Evolutionary conservation across 208 protist genomes (phyloP).

Genomic region (Phytomonas francai): DNA sequence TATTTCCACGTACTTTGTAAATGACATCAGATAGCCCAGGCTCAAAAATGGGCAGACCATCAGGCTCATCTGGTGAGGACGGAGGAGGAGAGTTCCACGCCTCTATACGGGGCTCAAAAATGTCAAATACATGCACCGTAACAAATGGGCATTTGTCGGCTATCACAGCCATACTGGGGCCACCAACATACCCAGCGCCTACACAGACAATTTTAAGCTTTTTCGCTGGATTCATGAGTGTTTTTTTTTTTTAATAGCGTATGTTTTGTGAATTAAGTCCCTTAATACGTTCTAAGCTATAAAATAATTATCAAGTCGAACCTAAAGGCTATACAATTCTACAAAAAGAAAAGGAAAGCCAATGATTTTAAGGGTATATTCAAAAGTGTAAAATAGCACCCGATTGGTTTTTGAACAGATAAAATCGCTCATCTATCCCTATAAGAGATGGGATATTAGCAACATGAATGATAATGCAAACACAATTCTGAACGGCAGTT

Average conservation of each 20-base stretch:
- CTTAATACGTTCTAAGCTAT: neutral
- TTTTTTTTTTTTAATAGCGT: neutral
- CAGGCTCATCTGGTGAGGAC: constrained; percentile 12
- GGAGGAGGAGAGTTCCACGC: constrained; percentile 87
- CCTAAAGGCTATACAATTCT: neutral
- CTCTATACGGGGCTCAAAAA: constrained; percentile 83
- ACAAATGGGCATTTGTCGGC: constrained; percentile 90
- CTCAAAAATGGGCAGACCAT: constrained; percentile 91
- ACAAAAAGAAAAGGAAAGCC: neutral
- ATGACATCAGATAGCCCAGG: constrained; percentile 92
- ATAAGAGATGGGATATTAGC: neutral
- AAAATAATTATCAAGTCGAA: neutral
- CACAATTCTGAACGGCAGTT: neutral
- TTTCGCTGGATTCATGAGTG: neutral
- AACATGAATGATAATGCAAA: neutral
- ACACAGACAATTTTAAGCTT: constrained; percentile 63
- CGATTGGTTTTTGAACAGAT: too few relatives aligned
- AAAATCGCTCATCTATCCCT: too few relatives aligned
- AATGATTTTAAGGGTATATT: too few relatives aligned
- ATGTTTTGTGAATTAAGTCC: neutral
- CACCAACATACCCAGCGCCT: constrained; percentile 95
- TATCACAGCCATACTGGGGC: constrained; percentile 95
- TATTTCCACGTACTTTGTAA: constrained; percentile 51
- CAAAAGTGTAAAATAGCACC: too few relatives aligned
- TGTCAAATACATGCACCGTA: constrained; percentile 89